These are phyloP conservation scores for Xanthoconium purpureum DNA, from an alignment of 768 basidiomycete genomes.

Conservation along the genomic window DNA sequence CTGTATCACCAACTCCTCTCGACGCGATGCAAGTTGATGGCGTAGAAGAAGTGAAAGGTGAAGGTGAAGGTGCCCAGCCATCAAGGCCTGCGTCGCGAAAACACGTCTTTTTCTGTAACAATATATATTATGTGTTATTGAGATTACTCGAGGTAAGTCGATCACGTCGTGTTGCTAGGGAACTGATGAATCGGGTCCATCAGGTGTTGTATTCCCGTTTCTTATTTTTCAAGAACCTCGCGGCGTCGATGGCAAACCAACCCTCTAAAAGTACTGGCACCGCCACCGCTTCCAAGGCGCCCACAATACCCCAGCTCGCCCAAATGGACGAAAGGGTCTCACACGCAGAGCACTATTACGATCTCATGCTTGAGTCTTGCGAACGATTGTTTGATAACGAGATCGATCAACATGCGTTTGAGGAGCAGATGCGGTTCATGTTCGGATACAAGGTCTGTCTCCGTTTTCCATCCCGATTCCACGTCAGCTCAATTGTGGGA, in stretches of 20 bases:
- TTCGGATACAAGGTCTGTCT: slow-evolving; percentile 72
- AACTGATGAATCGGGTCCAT: neutral
- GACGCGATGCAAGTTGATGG: slow-evolving; percentile 40
- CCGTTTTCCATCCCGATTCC: neutral
- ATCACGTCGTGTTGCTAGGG: neutral
- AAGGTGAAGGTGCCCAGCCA: slow-evolving; percentile 15
- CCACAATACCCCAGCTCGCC: slow-evolving; percentile 25
- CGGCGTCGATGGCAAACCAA: slow-evolving; percentile 42
- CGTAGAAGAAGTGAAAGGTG: slow-evolving; percentile 27
- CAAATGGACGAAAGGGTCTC: slow-evolving; percentile 36
- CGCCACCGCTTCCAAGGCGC: slow-evolving; percentile 25
- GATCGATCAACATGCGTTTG: slow-evolving; percentile 81
- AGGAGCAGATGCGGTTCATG: slow-evolving; percentile 86
- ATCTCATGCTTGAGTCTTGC: slow-evolving; percentile 78
- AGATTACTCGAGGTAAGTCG: slow-evolving; percentile 78
- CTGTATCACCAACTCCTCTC: slow-evolving; percentile 56
- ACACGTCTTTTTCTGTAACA: slow-evolving; percentile 82
- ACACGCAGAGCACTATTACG: slow-evolving; percentile 70
- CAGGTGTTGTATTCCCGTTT: slow-evolving; percentile 84
- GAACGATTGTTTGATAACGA: slow-evolving; percentile 92
- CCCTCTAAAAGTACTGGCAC: slow-evolving; percentile 1
- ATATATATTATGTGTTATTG: slow-evolving; percentile 80
- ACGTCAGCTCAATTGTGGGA: neutral
- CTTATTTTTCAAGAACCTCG: slow-evolving; percentile 71
- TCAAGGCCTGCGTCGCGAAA: slow-evolving; percentile 41